These are phyloP conservation scores for Corylus avellana DNA, from an alignment of 306 rosid species.

Conservation along the genomic window DNA sequence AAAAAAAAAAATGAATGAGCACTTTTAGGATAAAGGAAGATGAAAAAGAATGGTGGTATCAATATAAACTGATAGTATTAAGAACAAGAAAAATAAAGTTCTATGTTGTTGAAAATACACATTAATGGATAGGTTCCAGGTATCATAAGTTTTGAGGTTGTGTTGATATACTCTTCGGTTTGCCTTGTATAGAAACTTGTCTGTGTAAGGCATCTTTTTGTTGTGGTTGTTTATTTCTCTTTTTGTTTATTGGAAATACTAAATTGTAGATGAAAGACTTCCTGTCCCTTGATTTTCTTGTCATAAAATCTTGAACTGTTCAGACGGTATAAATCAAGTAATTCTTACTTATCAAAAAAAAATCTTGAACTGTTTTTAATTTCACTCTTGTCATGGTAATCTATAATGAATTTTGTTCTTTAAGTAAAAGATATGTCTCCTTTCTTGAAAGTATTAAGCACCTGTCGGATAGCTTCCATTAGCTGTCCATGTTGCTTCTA, in stretches of 20 bases:
- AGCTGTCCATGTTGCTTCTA: slow-evolving; percentile 6
- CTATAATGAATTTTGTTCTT: not conserved
- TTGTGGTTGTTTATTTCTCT: not conserved
- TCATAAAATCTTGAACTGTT: not conserved
- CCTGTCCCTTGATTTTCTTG: not conserved
- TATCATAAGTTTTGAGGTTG: not conserved
- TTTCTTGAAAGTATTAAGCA: not conserved
- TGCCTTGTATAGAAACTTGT: slow-evolving; percentile 17
- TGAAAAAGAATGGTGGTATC: not conserved
- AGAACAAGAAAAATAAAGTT: not conserved
- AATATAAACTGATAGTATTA: not conserved
- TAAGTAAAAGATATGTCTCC: not conserved
- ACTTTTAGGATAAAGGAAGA: not conserved
- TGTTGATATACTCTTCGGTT: not conserved
- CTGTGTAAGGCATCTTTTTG: slow-evolving; percentile 15
- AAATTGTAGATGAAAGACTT: not conserved
- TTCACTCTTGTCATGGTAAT: not conserved
- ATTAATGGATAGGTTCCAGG: not conserved
- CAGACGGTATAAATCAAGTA: too few species aligned
- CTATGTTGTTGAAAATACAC: not conserved
- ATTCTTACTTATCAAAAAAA: too few species aligned
- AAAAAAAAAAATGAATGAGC: not conserved
- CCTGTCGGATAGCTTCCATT: not conserved
- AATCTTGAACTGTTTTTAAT: not conserved
- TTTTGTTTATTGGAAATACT: not conserved